Evolutionary conservation across 2,329 filamentous ascomycete species (phyloP).

Genomic region (Aspergillus fumigatiaffinis): DNA sequence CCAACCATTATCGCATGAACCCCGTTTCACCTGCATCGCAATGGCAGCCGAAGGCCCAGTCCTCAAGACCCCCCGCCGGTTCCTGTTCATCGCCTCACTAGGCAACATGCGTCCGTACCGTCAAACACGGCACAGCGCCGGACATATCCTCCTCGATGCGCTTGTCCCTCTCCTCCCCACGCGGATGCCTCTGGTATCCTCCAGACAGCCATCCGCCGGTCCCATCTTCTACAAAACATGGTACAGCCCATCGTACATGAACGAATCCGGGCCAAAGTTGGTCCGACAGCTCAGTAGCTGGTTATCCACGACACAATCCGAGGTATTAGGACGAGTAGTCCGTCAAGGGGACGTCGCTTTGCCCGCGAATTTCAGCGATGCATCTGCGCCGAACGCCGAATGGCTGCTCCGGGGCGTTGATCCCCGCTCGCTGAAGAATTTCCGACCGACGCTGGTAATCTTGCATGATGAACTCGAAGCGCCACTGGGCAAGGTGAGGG

Average conservation of each 20-base stretch:
- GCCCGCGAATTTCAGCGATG: not conserved
- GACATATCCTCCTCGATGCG: slow-evolving; percentile 69
- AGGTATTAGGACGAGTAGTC: slow-evolving; percentile 7
- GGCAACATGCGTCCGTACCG: slow-evolving; percentile 75
- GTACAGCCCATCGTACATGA: slow-evolving; percentile 79
- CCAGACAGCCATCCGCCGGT: slow-evolving; percentile 54
- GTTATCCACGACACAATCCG: slow-evolving; percentile 17
- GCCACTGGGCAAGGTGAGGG: slow-evolving; percentile 62
- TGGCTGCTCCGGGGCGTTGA: slow-evolving; percentile 19
- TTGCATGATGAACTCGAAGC: slow-evolving; percentile 87
- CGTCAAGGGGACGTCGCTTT: slow-evolving; percentile 1
- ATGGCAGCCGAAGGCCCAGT: not conserved
- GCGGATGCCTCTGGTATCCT: slow-evolving; percentile 43
- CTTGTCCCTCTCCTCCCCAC: slow-evolving; percentile 49
- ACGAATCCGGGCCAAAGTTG: slow-evolving; percentile 71
- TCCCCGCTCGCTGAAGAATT: slow-evolving; percentile 7
- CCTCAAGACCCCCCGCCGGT: slow-evolving; percentile 21
- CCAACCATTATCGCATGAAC: not conserved
- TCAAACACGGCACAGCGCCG: slow-evolving; percentile 80
- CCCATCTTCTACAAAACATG: slow-evolving; percentile 43
- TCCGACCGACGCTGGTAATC: slow-evolving; percentile 59
- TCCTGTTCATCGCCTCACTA: slow-evolving; percentile 76
- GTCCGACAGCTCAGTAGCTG: slow-evolving; percentile 57
- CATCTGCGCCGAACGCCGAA: not conserved
- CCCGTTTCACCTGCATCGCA: not conserved